Evolutionary conservation across 176 grass and related monocot species (phyloP).

Genomic region (Carex pumila): DNA sequence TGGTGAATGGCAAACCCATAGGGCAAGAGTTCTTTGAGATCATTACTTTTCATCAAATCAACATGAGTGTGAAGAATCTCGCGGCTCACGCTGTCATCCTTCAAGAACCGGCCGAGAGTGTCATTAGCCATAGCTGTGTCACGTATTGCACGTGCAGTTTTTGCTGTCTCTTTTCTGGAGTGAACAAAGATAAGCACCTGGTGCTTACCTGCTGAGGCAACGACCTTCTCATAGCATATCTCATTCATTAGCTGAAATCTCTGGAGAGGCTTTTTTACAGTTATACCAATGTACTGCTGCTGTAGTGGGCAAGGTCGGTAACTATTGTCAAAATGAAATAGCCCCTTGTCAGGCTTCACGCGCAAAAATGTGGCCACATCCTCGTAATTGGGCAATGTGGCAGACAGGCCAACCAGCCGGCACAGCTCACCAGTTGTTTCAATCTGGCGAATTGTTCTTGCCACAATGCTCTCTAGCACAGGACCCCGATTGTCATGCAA

Average conservation of each 20-base stretch:
- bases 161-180: conserved; percentile 86
- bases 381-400: conserved; percentile 85
- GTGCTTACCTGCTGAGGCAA: conserved; percentile 84
- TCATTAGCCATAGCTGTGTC: conserved; percentile 79
- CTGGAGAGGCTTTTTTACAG: conserved; percentile 86
- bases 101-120: conserved; percentile 71
- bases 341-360: conserved; percentile 36
- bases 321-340: conserved; percentile 95
- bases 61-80: conserved; percentile 81
- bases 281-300: conserved; percentile 95
- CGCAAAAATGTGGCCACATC: conserved; percentile 85
- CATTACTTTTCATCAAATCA: conserved; percentile 86
- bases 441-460: conserved; percentile 89
- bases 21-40: conserved; percentile 81
- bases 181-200: conserved; percentile 99
- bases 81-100: conserved; percentile 82
- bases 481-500: conserved; percentile 94
- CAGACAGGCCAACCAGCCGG: conserved; percentile 78
- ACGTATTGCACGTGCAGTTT: conserved; percentile 87
- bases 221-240: conserved; percentile 92
- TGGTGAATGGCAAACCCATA: conserved; percentile 99
- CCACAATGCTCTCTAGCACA: conserved; percentile 95
- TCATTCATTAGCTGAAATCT: conserved; percentile 98
- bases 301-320: conserved; percentile 91
- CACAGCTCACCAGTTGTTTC: conserved; percentile 84